phyloP scores from a whole-genome alignment of 2,329 filamentous ascomycete species.

The Cladophialophora immunda region DNA sequence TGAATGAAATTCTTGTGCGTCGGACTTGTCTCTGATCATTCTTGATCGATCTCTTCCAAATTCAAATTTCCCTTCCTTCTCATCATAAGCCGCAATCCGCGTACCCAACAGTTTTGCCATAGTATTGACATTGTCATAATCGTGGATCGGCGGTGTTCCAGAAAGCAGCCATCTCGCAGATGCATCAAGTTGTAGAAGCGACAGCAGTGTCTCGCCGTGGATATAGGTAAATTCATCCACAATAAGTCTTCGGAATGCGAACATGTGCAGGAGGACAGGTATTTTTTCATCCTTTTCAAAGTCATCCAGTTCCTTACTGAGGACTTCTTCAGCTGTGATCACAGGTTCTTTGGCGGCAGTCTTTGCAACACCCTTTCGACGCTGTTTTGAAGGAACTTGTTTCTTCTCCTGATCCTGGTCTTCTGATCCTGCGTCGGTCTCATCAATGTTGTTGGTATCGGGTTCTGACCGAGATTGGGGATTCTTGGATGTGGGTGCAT shows the following conservation, averaged over 20 bases:
- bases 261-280: slow-evolving; percentile 64
- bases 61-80: slow-evolving; percentile 54
- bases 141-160: slow-evolving; percentile 66
- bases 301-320: slow-evolving; percentile 10
- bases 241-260: slow-evolving; percentile 67
- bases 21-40: slow-evolving; percentile 55
- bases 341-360: background rate
- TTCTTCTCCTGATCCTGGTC: background rate
- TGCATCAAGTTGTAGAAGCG: slow-evolving; percentile 57
- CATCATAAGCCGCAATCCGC: slow-evolving; percentile 57
- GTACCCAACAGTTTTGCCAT: slow-evolving; percentile 66
- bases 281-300: slow-evolving; percentile 37
- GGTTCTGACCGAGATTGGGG: background rate
- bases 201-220: slow-evolving; percentile 51
- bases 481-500: background rate
- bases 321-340: background rate
- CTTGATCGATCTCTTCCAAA: slow-evolving; percentile 54
- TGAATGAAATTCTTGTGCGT: slow-evolving; percentile 65
- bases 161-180: slow-evolving; percentile 69
- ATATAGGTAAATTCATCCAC: slow-evolving; percentile 72
- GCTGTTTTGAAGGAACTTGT: background rate
- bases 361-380: background rate
- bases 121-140: slow-evolving; percentile 67
- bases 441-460: background rate
- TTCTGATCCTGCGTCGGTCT: background rate